Evolutionary conservation across 2,329 filamentous ascomycete genomes (phyloP), one percentile per base, ranked within the genome.

Genomic region (Colletotrichum destructivum): DNA sequence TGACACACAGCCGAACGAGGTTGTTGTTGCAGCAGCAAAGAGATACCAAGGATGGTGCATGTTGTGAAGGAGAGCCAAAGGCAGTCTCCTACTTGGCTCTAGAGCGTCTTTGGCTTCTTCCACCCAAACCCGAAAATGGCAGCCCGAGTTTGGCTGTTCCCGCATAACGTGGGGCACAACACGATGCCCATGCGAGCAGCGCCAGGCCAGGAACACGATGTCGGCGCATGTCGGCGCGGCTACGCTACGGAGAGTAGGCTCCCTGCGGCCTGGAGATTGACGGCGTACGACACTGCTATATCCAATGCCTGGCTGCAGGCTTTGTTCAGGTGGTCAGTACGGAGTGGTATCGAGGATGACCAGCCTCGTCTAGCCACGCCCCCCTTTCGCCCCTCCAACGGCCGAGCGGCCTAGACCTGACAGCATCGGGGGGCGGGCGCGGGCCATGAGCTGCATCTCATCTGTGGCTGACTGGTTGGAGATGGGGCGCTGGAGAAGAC

Each of bases 131-230:
- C 51, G 47, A 64, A 26, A 38, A 54, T 63, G 54, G 46, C 65
- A 63, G 46, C 46, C 57, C 46, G 40, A 64, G 57, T 62, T 71
- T 49, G 66, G 61, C 38, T 18, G 47, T 52, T 72, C 61, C 70
- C 61, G 66, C 66, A 71, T 71, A 40, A 31, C 70, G 70, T 66
- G 66, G 70, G 69, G 66, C 66, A 26, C 44, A 35, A n/a, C 44
- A 18, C 31, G 54, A 63, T 60, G 16, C 38, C 49, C 52, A 23
- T 52, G 64, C 54, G 46, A 21, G 23, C 42, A 67, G 65, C 51
- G 59, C 46, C 67, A 64, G 52, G 38, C 40, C 18, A 57, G 51
- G 49, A 44, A 40, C 26, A 38, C 40, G 62, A 51, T 18, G 35
- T 56, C 62, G 51, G 56, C 51, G n/a, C 18, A 51, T 21, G 35